Evolutionary conservation across 1,284 basidiomycete genomes (phyloP).

Genomic region (Mycena citricolor): DNA sequence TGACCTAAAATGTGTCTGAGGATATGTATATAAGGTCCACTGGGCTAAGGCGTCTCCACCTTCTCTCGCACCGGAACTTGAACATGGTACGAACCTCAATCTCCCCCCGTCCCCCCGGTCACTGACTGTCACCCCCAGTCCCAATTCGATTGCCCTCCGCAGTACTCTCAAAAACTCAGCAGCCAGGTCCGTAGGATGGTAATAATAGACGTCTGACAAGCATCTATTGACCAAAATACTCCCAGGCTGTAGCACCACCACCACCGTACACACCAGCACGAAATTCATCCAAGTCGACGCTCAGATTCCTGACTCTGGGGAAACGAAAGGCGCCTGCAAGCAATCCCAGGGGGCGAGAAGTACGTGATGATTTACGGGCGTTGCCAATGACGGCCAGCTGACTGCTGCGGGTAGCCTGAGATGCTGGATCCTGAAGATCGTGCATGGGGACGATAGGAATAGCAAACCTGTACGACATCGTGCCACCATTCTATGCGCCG

Average conservation of each 20-base stretch:
- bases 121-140: background rate
- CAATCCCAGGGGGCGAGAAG: slow-evolving; percentile 17
- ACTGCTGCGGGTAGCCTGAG: slow-evolving; percentile 27
- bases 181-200: too few species aligned
- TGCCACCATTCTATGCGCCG: background rate
- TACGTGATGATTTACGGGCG: slow-evolving; percentile 2
- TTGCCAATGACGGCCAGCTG: background rate
- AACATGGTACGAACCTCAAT: too few species aligned
- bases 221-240: too few species aligned
- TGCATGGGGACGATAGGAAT: slow-evolving; percentile 35
- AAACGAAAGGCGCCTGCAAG: background rate
- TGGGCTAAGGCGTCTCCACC: too few species aligned
- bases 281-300: background rate
- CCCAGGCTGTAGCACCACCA: slow-evolving; percentile 7
- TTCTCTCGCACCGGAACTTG: too few species aligned
- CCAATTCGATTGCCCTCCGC: slow-evolving; percentile 4
- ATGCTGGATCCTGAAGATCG: slow-evolving; percentile 42
- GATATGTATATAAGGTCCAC: too few species aligned
- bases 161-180: too few species aligned
- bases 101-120: too few species aligned
- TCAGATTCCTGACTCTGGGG: slow-evolving; percentile 12
- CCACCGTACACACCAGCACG: slow-evolving; percentile 6
- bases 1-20: background rate
- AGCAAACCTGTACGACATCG: too few species aligned
- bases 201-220: too few species aligned